Conservation (phyloP, 2,329 filamentous ascomycete genomes). For the Penicillium sp. region DNA sequence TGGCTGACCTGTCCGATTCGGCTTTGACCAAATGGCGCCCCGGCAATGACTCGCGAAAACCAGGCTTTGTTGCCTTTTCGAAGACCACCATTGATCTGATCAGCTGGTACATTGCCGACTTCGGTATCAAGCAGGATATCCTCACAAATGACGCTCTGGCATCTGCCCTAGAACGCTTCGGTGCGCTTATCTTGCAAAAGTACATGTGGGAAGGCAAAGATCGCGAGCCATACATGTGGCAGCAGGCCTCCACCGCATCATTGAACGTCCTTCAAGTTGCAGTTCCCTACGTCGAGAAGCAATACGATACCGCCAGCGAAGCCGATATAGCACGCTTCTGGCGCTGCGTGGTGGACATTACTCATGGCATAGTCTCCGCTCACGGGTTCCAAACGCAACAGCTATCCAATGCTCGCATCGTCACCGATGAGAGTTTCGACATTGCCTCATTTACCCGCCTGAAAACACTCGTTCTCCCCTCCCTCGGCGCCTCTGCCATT, state of each 20-base stretch:
- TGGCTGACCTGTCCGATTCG: constrained; percentile 73
- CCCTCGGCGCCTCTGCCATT: constrained; percentile 70
- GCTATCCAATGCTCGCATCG: constrained; percentile 55
- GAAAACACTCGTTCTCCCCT: constrained; percentile 71
- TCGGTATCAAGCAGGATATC: constrained; percentile 65
- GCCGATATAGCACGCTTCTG: constrained; percentile 67
- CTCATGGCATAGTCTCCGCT: constrained; percentile 72
- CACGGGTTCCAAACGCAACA: constrained; percentile 58
- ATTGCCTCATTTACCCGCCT: constrained; percentile 74
- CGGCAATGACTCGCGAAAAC: constrained; percentile 56
- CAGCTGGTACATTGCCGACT: constrained; percentile 48
- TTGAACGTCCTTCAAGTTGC: constrained; percentile 72
- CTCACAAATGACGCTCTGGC: constrained; percentile 72
- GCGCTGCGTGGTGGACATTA: constrained; percentile 69
- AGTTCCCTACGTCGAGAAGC: constrained; percentile 64
- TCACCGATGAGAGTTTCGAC: constrained; percentile 80
- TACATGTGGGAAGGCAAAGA: constrained; percentile 77
- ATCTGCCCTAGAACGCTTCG: constrained; percentile 69
- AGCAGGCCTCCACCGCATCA: constrained; percentile 73
- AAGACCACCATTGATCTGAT: constrained; percentile 79
- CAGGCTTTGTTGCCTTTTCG: constrained; percentile 88
- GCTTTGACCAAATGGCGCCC: constrained; percentile 51
- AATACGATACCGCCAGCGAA: constrained; percentile 37
- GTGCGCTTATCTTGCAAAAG: constrained; percentile 75
- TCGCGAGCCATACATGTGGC: constrained; percentile 77